phyloP scores from a whole-genome alignment of 768 basidiomycete species.

The Pholiota microspora region DNA sequence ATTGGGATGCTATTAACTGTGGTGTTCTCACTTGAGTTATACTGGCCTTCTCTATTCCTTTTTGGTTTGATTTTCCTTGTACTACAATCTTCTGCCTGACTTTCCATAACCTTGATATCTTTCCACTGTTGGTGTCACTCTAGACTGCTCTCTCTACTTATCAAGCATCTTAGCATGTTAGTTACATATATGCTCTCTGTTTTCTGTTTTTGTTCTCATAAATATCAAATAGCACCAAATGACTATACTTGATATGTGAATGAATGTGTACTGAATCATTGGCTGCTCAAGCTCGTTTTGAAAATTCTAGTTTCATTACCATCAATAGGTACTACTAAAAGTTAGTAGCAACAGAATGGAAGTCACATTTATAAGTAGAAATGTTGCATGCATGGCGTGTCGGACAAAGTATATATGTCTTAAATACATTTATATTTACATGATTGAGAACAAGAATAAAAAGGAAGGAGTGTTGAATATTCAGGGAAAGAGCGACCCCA shows the following conservation, averaged over 20 bases:
- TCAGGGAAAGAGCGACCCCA: no score
- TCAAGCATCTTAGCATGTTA: background rate
- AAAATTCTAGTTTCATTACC: no score
- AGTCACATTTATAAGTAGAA: no score
- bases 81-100: background rate
- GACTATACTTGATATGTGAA: background rate
- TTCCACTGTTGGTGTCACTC: background rate
- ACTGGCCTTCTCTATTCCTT: background rate
- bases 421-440: no score
- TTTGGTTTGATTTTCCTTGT: background rate
- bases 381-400: no score
- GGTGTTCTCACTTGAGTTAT: no score
- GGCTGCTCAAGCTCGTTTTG: background rate
- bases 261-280: background rate
- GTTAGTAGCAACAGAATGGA: no score
- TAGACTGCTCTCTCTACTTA: background rate
- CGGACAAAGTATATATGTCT: no score
- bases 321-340: no score
- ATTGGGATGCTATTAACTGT: background rate
- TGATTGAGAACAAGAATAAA: no score
- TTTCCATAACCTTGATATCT: background rate
- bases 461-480: no score
- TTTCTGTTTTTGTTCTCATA: slow-evolving; percentile 1
- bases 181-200: background rate
- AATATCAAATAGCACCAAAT: background rate